Evolutionary conservation across 2,329 filamentous ascomycete genomes (phyloP).

Genomic region (Aspergillus luchuensis): DNA sequence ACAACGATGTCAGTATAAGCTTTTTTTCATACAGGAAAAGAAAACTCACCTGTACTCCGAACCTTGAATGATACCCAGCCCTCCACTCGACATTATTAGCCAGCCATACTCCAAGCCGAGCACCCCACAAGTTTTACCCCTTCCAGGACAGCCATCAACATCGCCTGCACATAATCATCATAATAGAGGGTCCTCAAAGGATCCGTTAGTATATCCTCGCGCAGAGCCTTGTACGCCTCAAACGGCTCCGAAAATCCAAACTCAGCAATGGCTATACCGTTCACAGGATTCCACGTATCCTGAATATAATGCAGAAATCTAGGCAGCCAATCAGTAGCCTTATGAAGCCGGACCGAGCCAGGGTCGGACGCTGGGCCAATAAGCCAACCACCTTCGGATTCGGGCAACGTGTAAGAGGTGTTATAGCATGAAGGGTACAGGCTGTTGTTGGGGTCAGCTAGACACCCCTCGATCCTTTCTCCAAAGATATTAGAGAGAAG

Average conservation of each 20-base stretch:
- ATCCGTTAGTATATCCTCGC: background rate
- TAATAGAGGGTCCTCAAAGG: background rate
- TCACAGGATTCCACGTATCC: background rate
- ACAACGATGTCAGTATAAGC: background rate
- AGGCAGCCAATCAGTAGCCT: background rate
- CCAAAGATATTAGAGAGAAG: no score
- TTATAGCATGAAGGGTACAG: constrained; percentile 3
- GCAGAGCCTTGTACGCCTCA: background rate
- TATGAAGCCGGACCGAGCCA: background rate
- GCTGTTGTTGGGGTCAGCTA: background rate
- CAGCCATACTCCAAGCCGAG: constrained; percentile 3
- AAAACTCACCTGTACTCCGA: background rate
- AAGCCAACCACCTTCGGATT: constrained; percentile 1
- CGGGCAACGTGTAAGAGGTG: background rate
- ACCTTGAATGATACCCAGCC: background rate
- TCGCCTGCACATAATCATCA: background rate
- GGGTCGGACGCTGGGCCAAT: constrained; percentile 3
- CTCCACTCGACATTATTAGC: constrained; percentile 3
- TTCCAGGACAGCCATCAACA: background rate
- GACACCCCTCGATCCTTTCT: background rate
- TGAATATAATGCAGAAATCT: background rate
- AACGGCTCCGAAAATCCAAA: background rate
- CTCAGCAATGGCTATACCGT: background rate
- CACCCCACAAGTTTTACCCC: constrained; percentile 1
- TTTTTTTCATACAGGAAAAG: no score